phyloP scores from a whole-genome alignment of 306 rosid species.

The Mimosa pudica region DNA sequence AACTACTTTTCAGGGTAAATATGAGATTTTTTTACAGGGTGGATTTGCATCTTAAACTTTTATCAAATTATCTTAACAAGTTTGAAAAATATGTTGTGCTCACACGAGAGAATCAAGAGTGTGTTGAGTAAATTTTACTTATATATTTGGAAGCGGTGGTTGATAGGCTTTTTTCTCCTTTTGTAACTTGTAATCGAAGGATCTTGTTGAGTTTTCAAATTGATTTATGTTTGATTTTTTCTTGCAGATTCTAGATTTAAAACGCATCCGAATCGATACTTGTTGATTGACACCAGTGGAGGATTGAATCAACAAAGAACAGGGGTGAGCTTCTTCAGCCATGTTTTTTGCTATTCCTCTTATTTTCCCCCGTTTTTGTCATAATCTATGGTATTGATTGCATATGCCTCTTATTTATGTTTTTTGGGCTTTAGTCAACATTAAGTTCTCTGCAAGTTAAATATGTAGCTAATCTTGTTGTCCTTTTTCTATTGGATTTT shows the following conservation, averaged over 20 bases:
- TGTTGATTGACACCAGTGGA: constrained; percentile 83
- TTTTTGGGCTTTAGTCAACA: neutral
- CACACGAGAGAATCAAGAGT: neutral
- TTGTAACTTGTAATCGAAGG: neutral
- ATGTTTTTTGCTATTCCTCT: neutral
- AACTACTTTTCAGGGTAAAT: no score
- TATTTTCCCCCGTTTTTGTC: neutral
- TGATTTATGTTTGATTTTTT: neutral
- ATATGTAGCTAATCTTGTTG: neutral
- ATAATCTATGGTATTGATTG: constrained; percentile 1
- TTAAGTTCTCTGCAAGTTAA: neutral
- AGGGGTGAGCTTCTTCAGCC: constrained; percentile 62
- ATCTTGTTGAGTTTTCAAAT: constrained; percentile 13
- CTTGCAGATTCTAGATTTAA: constrained; percentile 65
- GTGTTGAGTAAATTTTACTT: neutral
- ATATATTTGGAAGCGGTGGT: neutral
- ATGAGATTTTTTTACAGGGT: no score
- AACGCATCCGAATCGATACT: constrained; percentile 65
- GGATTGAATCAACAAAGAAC: constrained; percentile 97
- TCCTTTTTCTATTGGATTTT: neutral
- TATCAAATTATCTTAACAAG: neutral
- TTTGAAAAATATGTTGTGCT: neutral
- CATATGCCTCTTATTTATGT: neutral
- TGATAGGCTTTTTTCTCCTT: neutral
- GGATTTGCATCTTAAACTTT: no score